Evolutionary conservation across 2,329 filamentous ascomycete species (phyloP), one percentile per base, ranked within the genome.

Genomic region (Fusarium buxicola): DNA sequence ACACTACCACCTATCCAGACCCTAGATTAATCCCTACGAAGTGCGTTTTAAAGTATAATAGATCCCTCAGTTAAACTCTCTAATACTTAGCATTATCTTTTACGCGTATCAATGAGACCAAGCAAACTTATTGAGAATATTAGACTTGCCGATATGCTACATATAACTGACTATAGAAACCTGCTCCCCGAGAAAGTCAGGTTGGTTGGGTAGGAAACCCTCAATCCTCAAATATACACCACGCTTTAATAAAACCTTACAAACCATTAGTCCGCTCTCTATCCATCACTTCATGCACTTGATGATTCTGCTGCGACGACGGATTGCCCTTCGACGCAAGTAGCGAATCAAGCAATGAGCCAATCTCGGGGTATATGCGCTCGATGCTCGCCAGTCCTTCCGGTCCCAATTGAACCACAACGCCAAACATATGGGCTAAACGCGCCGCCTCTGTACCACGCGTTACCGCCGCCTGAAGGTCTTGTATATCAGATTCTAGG

Each of bases 301-400:
- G 52, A 13, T 68, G 58, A 27, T 52, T 51, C 21, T 66, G 60
- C 34, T 55, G 56, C 45, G 58, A 43, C 21, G 36, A 31, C 15
- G 55, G 41, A 21, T 50, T 64, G 12, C 63, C 60, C 52, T 56
- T 65, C n/a, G 67, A 58, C 8, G 51, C 65, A 5, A 71, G 60
- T 34, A 71, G 44, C 36, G 63, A 66, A 38, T 71, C 69, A 24
- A 71, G 57, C 40, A 71, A 46, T 16, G 69, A 69, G 30, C 67
- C 69, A 52, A 71, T 71, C 65, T 71, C 69, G 24, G 69, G 69
- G 66, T 71, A 71, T 69, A 71, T 70, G 32, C 66, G 60, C 63
- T 71, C 69, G 50, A 71, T 69, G 40, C 57, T 69, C 27, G 65
- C 67, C 34, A 71, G 36, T 12, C 69, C 69, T 38, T 65, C 65